Conservation (phyloP, 768 basidiomycete genomes). For the Panaeolus papilionaceus region DNA sequence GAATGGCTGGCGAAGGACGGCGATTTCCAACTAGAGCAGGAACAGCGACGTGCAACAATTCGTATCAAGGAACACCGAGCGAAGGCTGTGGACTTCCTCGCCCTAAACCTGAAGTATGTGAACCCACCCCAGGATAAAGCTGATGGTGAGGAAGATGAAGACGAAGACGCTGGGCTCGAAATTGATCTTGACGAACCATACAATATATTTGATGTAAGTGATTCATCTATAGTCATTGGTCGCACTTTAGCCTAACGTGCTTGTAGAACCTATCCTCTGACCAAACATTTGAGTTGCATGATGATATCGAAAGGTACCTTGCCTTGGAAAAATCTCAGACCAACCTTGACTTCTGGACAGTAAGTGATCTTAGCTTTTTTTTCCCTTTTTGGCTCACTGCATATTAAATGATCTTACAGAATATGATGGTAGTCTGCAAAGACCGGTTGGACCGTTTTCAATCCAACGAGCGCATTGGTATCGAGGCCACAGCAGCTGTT, state of each 20-base stretch:
- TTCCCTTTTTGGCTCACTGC: conserved; percentile 4
- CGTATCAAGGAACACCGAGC: conserved; percentile 95
- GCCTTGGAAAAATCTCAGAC: conserved; percentile 82
- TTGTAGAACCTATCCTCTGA: conserved; percentile 79
- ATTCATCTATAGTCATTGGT: neutral
- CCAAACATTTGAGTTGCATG: conserved; percentile 92
- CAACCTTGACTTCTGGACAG: conserved; percentile 98
- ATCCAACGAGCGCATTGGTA: conserved; percentile 62
- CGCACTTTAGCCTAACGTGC: conserved; percentile 21
- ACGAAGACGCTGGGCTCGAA: conserved; percentile 85
- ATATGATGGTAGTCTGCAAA: conserved; percentile 98
- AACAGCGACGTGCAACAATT: conserved; percentile 88
- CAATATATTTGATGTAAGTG: conserved; percentile 90
- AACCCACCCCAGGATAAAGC: conserved; percentile 73
- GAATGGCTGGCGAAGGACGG: conserved; percentile 98
- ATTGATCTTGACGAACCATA: conserved; percentile 99
- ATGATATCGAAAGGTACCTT: conserved; percentile 93
- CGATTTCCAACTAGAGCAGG: conserved; percentile 96
- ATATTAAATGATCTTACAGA: conserved; percentile 47
- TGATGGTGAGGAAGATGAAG: conserved; percentile 63
- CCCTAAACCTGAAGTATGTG: conserved; percentile 94
- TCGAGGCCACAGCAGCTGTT: conserved; percentile 79
- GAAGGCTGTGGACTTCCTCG: conserved; percentile 98
- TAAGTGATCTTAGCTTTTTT: conserved; percentile 39
- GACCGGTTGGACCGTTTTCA: conserved; percentile 84